These are phyloP conservation scores for Fusarium papillatum DNA, from an alignment of 2,329 filamentous ascomycete genomes.

Conservation along the genomic window DNA sequence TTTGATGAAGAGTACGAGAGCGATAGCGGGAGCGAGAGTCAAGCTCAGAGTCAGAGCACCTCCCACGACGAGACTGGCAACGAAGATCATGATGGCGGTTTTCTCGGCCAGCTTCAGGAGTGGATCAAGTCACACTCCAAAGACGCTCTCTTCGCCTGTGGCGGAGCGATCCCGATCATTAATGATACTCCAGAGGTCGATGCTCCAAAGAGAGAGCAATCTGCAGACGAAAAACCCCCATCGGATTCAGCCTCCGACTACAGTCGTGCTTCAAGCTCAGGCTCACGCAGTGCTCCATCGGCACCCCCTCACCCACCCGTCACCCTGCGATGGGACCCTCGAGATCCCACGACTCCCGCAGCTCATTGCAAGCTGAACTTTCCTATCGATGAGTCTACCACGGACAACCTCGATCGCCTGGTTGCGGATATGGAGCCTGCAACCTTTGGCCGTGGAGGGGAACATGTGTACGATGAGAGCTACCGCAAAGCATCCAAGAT, in stretches of 20 bases:
- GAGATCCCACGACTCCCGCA: neutral
- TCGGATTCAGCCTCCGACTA: neutral
- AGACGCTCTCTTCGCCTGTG: neutral
- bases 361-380: neutral
- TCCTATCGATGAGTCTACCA: neutral
- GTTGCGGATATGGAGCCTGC: slow-evolving; percentile 51
- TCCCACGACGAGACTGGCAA: neutral
- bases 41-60: neutral
- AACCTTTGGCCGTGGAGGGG: slow-evolving; percentile 59
- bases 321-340: slow-evolving; percentile 9
- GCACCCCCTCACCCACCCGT: neutral
- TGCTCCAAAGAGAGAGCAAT: neutral
- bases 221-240: neutral
- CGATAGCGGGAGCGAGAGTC: neutral
- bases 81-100: neutral
- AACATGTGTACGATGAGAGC: slow-evolving; percentile 63
- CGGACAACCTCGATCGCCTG: neutral
- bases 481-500: slow-evolving; percentile 68
- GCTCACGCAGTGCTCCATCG: neutral
- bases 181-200: neutral
- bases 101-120: neutral
- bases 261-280: neutral
- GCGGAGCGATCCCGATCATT: neutral
- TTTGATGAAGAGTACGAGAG: neutral
- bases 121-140: neutral